Conservation (phyloP, 768 basidiomycete species). For the Phlebiopsis flavidoalba region DNA sequence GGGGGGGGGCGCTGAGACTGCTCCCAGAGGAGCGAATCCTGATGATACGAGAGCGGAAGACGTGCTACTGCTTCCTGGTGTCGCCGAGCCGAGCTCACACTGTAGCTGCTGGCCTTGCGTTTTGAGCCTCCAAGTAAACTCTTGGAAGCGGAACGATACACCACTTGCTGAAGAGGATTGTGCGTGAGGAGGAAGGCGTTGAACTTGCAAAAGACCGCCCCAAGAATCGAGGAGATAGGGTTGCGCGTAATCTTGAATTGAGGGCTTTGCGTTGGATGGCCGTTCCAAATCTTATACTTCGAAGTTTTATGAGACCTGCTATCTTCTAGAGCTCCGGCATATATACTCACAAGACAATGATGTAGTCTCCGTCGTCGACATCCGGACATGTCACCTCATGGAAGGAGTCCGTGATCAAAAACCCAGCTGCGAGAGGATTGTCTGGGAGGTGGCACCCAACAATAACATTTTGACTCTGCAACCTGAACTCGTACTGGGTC, state of each 20-base stretch:
- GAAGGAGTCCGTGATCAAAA: constrained; percentile 33
- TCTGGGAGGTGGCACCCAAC: constrained; percentile 20
- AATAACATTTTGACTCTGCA: neutral
- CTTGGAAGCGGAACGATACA: too few species aligned
- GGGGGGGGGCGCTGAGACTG: too few species aligned
- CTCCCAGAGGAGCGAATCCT: too few species aligned
- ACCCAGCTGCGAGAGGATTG: constrained; percentile 37
- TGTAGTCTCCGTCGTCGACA: constrained; percentile 31
- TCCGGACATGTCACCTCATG: constrained; percentile 34
- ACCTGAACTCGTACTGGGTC: neutral
- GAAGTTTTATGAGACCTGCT: neutral
- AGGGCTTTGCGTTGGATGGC: neutral
- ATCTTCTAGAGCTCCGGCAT: neutral
- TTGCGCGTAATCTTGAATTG: neutral
- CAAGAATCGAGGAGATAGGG: neutral
- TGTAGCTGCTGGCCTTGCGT: too few species aligned
- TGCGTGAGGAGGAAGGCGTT: neutral
- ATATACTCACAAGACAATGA: constrained; percentile 37
- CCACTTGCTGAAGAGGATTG: neutral
- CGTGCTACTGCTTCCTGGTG: too few species aligned
- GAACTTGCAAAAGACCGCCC: neutral
- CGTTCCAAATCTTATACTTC: neutral
- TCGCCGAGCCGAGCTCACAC: too few species aligned
- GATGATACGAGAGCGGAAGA: too few species aligned
- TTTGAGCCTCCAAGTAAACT: too few species aligned